Base-by-base conservation (phyloP, 2,329 filamentous ascomycete genomes). In the Phialemoniopsis sp. region DNA sequence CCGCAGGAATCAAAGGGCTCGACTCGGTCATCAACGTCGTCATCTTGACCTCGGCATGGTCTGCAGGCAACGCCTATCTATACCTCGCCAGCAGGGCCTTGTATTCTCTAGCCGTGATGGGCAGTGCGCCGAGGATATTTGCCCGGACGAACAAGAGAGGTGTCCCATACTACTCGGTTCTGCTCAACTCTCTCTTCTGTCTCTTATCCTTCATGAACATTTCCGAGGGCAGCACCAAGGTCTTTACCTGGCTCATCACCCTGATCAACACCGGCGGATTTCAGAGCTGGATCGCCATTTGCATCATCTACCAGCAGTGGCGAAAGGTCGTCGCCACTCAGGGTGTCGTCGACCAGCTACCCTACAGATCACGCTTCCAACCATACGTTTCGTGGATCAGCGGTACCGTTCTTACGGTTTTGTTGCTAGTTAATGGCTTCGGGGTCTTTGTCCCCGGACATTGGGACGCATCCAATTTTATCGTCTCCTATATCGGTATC, bases 1-100 rank as follows among this genome's bases (percentile, higher is more conserved):
- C 76, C 14, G 83, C 82, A 19, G 82, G 82, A 30, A 78, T 87
- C 41, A 63, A 66, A 8, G 73, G 77, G 4, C 73, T 88, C 4
- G 76, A 80, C 6, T 67, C 78, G 49, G 81, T 90, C 54, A 81
- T 91, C 68, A 91, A 91, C 59, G 85, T 80, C 13, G 80, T 89
- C 8, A 76, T 91, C 8, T 68, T 91, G 16, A 87, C 85, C 0
- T 86, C 85, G 3, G 87, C 89, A 7, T 78, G 89, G 50, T 87
- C 85, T 0, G 86, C 87, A 5, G 87, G 84, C 43, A 88, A 86
- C 63, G 85, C 84, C 13, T 87, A 87, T 62, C 73, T 89, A 42
- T 88, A 87, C 64, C 85, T 82, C 32, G 80, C 79, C 43, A 82
- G 77, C 41, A n/a, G n/a, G n/a, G n/a, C n/a, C n/a, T n/a, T n/a